phyloP scores from a whole-genome alignment of 495 filamentous ascomycete species.

The Cladorrhinum samala region DNA sequence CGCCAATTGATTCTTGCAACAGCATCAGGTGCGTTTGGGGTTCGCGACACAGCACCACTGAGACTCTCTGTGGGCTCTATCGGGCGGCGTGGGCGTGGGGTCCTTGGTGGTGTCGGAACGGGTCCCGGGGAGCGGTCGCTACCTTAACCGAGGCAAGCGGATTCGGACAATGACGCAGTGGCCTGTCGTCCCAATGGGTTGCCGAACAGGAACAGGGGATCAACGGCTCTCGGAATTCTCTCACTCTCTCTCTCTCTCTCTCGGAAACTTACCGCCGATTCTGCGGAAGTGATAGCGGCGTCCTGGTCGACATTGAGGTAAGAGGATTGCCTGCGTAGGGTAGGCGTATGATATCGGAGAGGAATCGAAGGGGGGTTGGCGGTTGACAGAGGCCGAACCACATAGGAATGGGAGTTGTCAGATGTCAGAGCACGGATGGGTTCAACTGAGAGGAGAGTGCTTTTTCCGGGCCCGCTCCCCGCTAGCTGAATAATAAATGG shows the following conservation, averaged over 20 bases:
- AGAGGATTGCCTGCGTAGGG: neutral
- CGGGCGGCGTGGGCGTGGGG: slow-evolving; percentile 7
- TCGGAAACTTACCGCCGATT: slow-evolving; percentile 7
- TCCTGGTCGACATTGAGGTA: slow-evolving; percentile 3
- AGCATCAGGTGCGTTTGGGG: slow-evolving; percentile 18
- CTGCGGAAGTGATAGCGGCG: neutral
- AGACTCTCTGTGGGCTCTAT: neutral
- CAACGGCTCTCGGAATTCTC: neutral
- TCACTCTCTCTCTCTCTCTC: neutral
- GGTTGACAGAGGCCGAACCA: neutral
- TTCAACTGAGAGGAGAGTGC: neutral
- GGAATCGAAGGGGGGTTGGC: slow-evolving; percentile 1
- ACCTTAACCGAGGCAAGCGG: slow-evolving; percentile 25
- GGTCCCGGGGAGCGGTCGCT: slow-evolving; percentile 1
- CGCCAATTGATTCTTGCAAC: slow-evolving; percentile 9
- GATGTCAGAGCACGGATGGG: neutral
- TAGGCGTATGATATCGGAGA: neutral
- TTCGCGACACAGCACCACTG: neutral
- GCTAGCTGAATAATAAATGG: slow-evolving; percentile 4
- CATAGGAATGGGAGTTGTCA: neutral
- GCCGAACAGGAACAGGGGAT: neutral
- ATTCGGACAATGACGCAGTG: slow-evolving; percentile 15
- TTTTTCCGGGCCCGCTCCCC: neutral
- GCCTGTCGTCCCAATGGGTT: neutral
- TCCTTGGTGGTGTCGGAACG: slow-evolving; percentile 1